These are phyloP conservation scores for Leccinum disarticulatum DNA, from an alignment of 768 basidiomycete species.

Conservation along the genomic window DNA sequence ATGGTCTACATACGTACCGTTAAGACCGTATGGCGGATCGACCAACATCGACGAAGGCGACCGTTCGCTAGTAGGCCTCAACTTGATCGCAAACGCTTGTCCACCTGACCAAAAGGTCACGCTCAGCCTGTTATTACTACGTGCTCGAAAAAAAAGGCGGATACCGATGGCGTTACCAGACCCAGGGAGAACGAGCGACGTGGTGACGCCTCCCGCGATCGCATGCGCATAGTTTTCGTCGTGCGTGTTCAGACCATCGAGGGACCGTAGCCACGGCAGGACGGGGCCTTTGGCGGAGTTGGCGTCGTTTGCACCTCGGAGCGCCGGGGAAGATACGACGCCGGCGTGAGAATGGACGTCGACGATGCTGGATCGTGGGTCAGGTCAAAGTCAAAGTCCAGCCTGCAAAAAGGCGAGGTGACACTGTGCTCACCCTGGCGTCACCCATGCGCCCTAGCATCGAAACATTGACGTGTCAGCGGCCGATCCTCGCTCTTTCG, in stretches of 20 bases:
- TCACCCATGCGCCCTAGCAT: conserved; percentile 61
- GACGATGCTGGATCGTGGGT: conserved; percentile 37
- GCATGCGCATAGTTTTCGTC: conserved; percentile 59
- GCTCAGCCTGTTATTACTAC: background rate
- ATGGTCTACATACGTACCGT: conserved; percentile 35
- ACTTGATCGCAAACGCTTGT: conserved; percentile 76
- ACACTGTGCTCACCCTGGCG: conserved; percentile 39
- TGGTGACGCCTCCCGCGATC: conserved; percentile 72
- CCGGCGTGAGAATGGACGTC: conserved; percentile 62
- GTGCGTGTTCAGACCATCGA: conserved; percentile 77
- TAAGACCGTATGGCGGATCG: conserved; percentile 66
- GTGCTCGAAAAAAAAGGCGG: background rate
- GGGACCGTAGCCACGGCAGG: conserved; percentile 62
- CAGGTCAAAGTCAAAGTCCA: background rate
- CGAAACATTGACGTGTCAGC: background rate
- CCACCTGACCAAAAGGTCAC: conserved; percentile 46
- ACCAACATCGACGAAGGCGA: conserved; percentile 67
- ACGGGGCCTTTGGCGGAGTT: conserved; percentile 49
- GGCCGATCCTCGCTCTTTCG: background rate
- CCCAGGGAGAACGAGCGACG: conserved; percentile 74
- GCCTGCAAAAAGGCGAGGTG: background rate
- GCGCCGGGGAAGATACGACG: conserved; percentile 37
- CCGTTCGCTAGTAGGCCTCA: conserved; percentile 67
- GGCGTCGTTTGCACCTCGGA: conserved; percentile 47
- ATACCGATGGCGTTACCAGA: conserved; percentile 60